Base-by-base conservation (phyloP, 139 green algal species). In the Coelastrella sp. region DNA sequence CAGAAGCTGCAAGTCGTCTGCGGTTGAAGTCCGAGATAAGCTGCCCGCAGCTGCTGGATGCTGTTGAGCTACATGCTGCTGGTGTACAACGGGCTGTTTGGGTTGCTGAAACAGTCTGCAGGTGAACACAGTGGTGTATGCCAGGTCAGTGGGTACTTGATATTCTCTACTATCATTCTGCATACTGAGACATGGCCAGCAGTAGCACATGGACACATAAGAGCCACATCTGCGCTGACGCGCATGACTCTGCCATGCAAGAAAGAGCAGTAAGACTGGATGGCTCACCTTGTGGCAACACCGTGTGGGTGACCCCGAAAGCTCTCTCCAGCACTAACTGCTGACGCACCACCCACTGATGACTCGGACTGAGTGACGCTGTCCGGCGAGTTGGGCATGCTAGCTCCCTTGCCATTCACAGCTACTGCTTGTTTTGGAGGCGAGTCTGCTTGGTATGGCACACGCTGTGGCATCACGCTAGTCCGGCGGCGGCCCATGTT, bases 61-160 rank as follows among this genome's bases (percentile, higher is more conserved):
- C 56, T 80, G 80, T 59, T 80, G 20, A 8, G 23, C 23, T 78
- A 22, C 68, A 47, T 77, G 73, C 73, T 78, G 82, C 56, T 80
- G 80, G 58, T 80, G 20, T 19, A 32, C 23, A 64, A 22, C 68
- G 13, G 64, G 73, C 73, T 83, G 73, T 19, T 90, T 83, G 4
- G 58, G 85, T n/a, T 90, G 85, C 73, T 90, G 85, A 60, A 84
- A 90, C 8, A 76, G 85, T 32, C 74, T 83, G 73, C 7, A 66
- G 5, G 3, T 13, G 14, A 73, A 71, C 65, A 80, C 54, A 47
- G 32, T 1, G 1, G 32, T 47, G 32, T 47, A 47, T 47, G 32
- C 32, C 32, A 47, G 32, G 32, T 47, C 32, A 47, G 32, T 47
- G 32, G 32, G 32, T 47, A 47, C 32, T 47, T 1, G 32, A 47